A percentile compares a stretch with the other conserved stretches of the same genome.
Conservation (phyloP, 2,329 filamentous ascomycete genomes). For the Chrysosporium keratinophilum region DNA sequence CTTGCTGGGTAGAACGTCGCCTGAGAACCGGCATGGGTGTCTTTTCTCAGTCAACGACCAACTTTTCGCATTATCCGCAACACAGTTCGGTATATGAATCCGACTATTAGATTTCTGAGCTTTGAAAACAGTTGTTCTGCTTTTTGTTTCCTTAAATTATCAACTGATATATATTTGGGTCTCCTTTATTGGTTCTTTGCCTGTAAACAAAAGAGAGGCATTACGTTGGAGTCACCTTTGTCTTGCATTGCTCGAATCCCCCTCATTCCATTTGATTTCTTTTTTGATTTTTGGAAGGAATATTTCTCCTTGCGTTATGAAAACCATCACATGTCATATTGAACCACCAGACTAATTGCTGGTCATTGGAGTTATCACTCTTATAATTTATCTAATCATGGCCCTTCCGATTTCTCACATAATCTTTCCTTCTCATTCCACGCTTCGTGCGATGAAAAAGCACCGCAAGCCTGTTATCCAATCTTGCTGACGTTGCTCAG, state of each 20-base stretch:
- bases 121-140: not conserved
- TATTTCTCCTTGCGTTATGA: too few species aligned
- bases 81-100: slow-evolving; percentile 27
- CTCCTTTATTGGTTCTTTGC: not conserved
- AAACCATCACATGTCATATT: too few species aligned
- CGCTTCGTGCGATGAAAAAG: too few species aligned
- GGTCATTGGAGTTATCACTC: too few species aligned
- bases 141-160: not conserved
- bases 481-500: too few species aligned
- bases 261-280: not conserved
- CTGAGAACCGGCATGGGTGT: slow-evolving; percentile 21
- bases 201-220: not conserved
- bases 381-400: too few species aligned
- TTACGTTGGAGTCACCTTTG: slow-evolving; percentile 7
- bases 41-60: slow-evolving; percentile 22
- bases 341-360: too few species aligned
- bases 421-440: too few species aligned
- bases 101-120: slow-evolving; percentile 25
- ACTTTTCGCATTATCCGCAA: slow-evolving; percentile 22
- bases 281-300: not conserved
- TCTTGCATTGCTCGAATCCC: not conserved
- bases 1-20: slow-evolving; percentile 29
- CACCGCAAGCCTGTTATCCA: too few species aligned
- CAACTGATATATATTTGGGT: slow-evolving; percentile 2
- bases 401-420: too few species aligned